Conservation (phyloP, 2,329 filamentous ascomycete genomes). For the Botrytis fragariae region DNA sequence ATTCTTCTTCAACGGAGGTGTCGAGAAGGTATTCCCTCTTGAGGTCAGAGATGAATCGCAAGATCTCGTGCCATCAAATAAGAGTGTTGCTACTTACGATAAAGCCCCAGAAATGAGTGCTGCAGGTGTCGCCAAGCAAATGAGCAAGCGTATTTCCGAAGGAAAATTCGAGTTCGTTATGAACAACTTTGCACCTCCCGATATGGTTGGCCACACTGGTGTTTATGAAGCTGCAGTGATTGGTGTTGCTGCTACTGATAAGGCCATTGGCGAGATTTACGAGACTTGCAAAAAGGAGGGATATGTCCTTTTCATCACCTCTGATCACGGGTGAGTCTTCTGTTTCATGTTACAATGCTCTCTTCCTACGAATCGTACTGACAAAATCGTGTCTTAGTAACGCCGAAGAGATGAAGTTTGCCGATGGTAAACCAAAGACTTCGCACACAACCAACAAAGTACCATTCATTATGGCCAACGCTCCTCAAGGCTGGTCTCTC, state of each 20-base stretch:
- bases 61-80: constrained; percentile 82
- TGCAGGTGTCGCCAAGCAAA: constrained; percentile 82
- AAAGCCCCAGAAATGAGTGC: constrained; percentile 95
- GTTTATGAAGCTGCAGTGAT: constrained; percentile 92
- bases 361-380: background rate
- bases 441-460: constrained; percentile 98
- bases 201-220: constrained; percentile 99
- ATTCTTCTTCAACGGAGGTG: constrained; percentile 99
- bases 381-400: constrained; percentile 50
- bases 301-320: constrained; percentile 92
- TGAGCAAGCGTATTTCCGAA: constrained; percentile 80
- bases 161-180: constrained; percentile 93
- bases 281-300: constrained; percentile 91
- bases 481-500: constrained; percentile 82
- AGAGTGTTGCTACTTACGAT: constrained; percentile 89
- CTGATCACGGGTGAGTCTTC: constrained; percentile 75
- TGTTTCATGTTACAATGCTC: background rate
- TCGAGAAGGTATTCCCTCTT: constrained; percentile 91
- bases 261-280: constrained; percentile 88
- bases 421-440: constrained; percentile 95
- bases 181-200: constrained; percentile 99
- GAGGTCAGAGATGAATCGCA: constrained; percentile 84
- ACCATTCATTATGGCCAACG: constrained; percentile 97
- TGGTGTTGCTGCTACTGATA: constrained; percentile 82
- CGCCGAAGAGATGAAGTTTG: constrained; percentile 98